Evolutionary conservation across 257 asterid species (phyloP), one percentile per base, ranked within the genome.

Genomic region (Cinchona pubescens): DNA sequence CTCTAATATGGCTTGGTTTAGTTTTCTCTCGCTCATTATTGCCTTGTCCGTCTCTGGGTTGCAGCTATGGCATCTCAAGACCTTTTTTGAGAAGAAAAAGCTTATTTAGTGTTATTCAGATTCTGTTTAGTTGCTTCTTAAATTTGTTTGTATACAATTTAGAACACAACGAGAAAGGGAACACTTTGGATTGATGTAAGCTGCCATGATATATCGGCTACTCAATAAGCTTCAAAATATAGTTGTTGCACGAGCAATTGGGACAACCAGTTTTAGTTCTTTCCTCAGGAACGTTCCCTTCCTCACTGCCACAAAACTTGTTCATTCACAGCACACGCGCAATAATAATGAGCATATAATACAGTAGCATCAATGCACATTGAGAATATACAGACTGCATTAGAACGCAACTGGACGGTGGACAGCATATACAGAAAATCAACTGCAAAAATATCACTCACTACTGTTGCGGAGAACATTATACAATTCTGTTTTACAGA

Each of bases 21-120:
- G 93, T 72, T 81, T 85, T 65, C 81, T 90, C 37, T 93, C 97
- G 3, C 79, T 91, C 65, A 25, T 86, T 5, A 60, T 93, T 58
- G 87, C 89, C 76, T 78, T 88, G 58, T 80, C 91, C 2, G 97
- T 93, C 46, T 90, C 92, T 2, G 94, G 89, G 32, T 80, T 91
- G 83, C 97, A 93, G 90, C 67, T 91, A 72, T 82, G 93, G 92
- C 90, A 93, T 80, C 79, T 93, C 88, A 93, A 93, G 86, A 38
- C 90, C 18, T 93, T 88, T 85, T 93, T 93, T 11, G 88, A 86
- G 78, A 93, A 93, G 90, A 91, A 93, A 87, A 93, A 91, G 93
- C 88, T 93, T 51, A 91, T 93, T 32, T 91, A 81, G 83, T 75
- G 78, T 61, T 65, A 19, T 71, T 25, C 12, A 60, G 40, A 49